Evolutionary conservation across 2,329 filamentous ascomycete genomes (phyloP), one percentile per base, ranked within the genome.

Genomic region (Paecilomyces fulvus): DNA sequence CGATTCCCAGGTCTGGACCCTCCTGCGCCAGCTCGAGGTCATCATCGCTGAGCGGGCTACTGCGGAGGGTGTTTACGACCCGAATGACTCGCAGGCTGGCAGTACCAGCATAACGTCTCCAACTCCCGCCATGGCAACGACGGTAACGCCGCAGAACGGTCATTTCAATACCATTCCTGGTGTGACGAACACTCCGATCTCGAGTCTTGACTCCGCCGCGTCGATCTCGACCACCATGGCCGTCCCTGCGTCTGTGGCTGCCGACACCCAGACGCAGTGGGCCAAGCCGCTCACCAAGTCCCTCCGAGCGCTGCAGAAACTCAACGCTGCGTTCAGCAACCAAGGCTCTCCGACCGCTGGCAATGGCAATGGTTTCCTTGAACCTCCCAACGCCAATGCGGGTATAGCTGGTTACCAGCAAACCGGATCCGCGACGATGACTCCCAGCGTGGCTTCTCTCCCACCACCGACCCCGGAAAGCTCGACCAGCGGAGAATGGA

Each of bases 391-490:
- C 10, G 30, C 14, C 17, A 33, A 25, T 17, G 52, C 30, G 30
- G 51, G 25, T 23, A 33, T 17, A 20, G 20, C 48, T 30, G 14
- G 57, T 58, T 28, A 55, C 61, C 60, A 54, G 58, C 12, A 55
- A 52, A 10, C 56, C 64, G 46, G 60, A 54, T 46, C 59, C 43
- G 59, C 56, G 2, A 55, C 69, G 30, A 65, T 71, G 65, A 73
- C 71, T 2, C 68, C 71, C 1, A 70, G 61, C 53, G 56, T 70
- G 50, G 67, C 67, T 28, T 75, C 73, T 4, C 61, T 75, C 17
- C 72, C 73, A 5, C 75, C 75, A 3, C 74, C 74, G n/a, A 78
- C 76, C 0, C 75, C 76, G 0, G 76, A 78, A 57, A 77, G 75
- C 60, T 75, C 74, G n/a, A 72, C 69, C 25, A 76, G 75, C 56